These are phyloP conservation scores for Globisporangium irregulare DNA, from an alignment of 352 stramenopile genomes.

Conservation along the genomic window DNA sequence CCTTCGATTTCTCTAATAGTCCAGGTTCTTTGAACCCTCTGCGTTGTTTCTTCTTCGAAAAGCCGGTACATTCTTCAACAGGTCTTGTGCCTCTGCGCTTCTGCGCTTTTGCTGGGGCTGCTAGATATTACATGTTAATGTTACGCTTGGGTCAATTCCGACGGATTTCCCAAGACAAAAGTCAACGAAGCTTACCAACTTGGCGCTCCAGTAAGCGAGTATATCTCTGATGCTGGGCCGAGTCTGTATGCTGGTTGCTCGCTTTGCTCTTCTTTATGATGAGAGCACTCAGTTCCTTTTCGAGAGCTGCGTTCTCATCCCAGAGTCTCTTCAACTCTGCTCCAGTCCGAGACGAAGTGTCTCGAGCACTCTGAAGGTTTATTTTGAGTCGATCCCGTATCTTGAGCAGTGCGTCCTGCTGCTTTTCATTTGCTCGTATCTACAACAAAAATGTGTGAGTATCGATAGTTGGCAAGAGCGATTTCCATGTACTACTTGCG, in stretches of 20 bases:
- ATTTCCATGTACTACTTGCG: background rate
- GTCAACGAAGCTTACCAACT: slow-evolving; percentile 7
- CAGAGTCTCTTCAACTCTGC: slow-evolving; percentile 12
- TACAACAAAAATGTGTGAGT: background rate
- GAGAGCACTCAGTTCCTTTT: slow-evolving; percentile 13
- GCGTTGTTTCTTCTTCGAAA: slow-evolving; percentile 14
- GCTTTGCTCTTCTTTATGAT: slow-evolving; percentile 2
- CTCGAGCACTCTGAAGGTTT: slow-evolving; percentile 5
- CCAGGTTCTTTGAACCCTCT: background rate
- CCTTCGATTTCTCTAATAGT: background rate
- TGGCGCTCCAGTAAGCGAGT: slow-evolving; percentile 16
- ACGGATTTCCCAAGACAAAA: background rate
- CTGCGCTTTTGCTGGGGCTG: slow-evolving; percentile 10
- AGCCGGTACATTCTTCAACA: background rate
- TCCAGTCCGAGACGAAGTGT: background rate
- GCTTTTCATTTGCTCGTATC: slow-evolving; percentile 10
- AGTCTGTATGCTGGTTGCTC: background rate
- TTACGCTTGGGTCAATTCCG: background rate
- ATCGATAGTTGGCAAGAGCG: background rate
- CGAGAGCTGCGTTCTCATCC: slow-evolving; percentile 12
- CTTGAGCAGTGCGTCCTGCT: slow-evolving; percentile 10
- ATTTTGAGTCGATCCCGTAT: slow-evolving; percentile 3
- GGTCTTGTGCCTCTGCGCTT: background rate
- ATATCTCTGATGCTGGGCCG: slow-evolving; percentile 8
- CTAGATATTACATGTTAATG: background rate